Evolutionary conservation across 1,284 basidiomycete species (phyloP).

Genomic region (Malassezia furfur): DNA sequence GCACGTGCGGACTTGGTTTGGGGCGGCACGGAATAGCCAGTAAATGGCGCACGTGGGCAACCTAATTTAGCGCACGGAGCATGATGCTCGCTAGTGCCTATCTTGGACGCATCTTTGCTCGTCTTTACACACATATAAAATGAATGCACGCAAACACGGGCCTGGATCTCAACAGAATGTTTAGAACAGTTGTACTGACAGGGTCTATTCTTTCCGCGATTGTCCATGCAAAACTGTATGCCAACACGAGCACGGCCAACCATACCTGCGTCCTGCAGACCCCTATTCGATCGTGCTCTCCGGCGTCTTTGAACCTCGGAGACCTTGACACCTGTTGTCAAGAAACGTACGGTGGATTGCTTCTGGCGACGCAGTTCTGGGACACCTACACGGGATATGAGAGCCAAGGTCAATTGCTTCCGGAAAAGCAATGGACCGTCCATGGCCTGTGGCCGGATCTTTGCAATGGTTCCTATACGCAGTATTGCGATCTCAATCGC

Average conservation of each 20-base stretch:
- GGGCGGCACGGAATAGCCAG: no score
- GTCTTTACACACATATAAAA: no score
- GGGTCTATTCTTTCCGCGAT: background rate
- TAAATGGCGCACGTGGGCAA: no score
- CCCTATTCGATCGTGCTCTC: background rate
- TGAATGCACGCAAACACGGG: no score
- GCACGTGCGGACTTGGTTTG: no score
- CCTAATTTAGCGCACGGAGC: no score
- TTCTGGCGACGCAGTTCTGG: conserved; percentile 3
- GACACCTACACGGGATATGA: conserved; percentile 3
- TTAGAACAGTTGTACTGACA: background rate
- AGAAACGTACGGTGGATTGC: conserved; percentile 2
- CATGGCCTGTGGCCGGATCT: conserved; percentile 9
- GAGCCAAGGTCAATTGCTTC: background rate
- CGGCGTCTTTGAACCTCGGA: background rate
- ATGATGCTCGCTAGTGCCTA: no score
- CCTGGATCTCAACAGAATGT: no score
- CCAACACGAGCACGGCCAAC: background rate
- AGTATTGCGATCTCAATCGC: conserved; percentile 4
- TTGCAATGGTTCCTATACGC: conserved; percentile 7
- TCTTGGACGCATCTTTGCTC: no score
- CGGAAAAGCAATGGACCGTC: conserved; percentile 4
- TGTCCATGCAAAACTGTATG: background rate
- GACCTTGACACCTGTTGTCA: conserved; percentile 2
- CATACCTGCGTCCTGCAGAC: background rate